These are phyloP conservation scores for Lasiodiplodia gonubiensis DNA, from an alignment of 2,329 filamentous ascomycete genomes.

Conservation along the genomic window DNA sequence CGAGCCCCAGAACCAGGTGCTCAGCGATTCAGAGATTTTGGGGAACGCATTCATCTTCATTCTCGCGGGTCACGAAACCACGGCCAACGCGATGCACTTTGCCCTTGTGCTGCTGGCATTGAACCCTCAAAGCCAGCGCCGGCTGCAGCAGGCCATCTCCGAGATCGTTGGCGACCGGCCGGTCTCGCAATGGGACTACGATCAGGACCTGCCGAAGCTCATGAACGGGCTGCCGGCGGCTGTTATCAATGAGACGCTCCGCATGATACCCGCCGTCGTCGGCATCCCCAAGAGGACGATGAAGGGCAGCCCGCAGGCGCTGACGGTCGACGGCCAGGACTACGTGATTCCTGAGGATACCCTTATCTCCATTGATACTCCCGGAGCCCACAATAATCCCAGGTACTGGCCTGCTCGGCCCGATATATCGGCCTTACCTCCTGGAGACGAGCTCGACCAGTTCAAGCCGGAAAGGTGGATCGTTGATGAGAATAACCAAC, in stretches of 20 bases:
- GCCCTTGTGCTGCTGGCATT: conserved; percentile 71
- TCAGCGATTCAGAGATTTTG: conserved; percentile 70
- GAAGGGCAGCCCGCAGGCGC: conserved; percentile 55
- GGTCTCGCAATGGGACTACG: conserved; percentile 72
- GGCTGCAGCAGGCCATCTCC: conserved; percentile 73
- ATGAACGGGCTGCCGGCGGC: conserved; percentile 74
- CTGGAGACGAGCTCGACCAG: conserved; percentile 64
- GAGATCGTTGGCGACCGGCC: conserved; percentile 65
- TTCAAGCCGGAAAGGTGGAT: conserved; percentile 79
- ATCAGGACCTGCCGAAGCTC: conserved; percentile 67
- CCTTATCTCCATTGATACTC: conserved; percentile 61
- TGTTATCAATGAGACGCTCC: conserved; percentile 77
- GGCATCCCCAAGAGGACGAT: conserved; percentile 71
- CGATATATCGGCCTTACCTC: conserved; percentile 33
- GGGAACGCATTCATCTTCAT: conserved; percentile 70
- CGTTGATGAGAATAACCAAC: conserved; percentile 36
- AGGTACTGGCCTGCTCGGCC: conserved; percentile 69
- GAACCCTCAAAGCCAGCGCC: conserved; percentile 66
- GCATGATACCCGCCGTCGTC: conserved; percentile 72
- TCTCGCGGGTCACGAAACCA: conserved; percentile 81
- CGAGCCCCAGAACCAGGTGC: conserved; percentile 41
- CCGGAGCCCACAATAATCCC: conserved; percentile 65
- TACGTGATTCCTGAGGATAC: conserved; percentile 64
- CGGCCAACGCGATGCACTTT: conserved; percentile 77
- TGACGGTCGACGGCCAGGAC: conserved; percentile 64